Evolutionary conservation across 495 filamentous ascomycete species (phyloP).

Genomic region (Penicillium paradoxum): DNA sequence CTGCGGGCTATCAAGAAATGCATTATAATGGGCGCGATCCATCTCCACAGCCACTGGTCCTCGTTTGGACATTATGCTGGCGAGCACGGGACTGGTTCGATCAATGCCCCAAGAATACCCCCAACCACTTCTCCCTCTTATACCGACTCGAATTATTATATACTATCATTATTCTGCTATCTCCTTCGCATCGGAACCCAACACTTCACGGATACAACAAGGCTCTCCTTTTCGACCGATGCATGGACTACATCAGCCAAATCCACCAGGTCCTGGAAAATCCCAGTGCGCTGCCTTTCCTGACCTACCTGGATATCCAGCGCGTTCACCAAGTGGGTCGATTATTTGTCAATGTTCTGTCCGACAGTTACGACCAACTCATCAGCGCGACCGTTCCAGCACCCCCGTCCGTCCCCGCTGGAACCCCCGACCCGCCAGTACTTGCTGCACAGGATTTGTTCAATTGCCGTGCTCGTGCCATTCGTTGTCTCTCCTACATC

Average conservation of each 20-base stretch:
- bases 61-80: constrained; percentile 59
- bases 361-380: constrained; percentile 32
- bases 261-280: constrained; percentile 38
- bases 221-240: constrained; percentile 75
- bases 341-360: constrained; percentile 30
- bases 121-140: constrained; percentile 56
- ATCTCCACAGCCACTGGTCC: constrained; percentile 52
- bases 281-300: constrained; percentile 25
- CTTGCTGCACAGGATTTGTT: constrained; percentile 34
- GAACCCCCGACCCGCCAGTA: constrained; percentile 33
- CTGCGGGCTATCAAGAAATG: constrained; percentile 74
- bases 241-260: constrained; percentile 58
- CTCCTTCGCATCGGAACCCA: constrained; percentile 64
- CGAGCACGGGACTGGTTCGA: constrained; percentile 64
- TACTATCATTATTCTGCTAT: constrained; percentile 76
- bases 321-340: constrained; percentile 35
- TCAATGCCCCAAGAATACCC: constrained; percentile 52
- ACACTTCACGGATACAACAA: constrained; percentile 61
- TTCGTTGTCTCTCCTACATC: constrained; percentile 31
- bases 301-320: constrained; percentile 39
- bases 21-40: constrained; percentile 65
- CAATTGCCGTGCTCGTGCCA: constrained; percentile 33
- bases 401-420: constrained; percentile 30
- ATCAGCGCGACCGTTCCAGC: constrained; percentile 29
- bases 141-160: constrained; percentile 81